Evolutionary conservation across 768 basidiomycete species (phyloP).

Genomic region (Psilocybe subaeruginosa): DNA sequence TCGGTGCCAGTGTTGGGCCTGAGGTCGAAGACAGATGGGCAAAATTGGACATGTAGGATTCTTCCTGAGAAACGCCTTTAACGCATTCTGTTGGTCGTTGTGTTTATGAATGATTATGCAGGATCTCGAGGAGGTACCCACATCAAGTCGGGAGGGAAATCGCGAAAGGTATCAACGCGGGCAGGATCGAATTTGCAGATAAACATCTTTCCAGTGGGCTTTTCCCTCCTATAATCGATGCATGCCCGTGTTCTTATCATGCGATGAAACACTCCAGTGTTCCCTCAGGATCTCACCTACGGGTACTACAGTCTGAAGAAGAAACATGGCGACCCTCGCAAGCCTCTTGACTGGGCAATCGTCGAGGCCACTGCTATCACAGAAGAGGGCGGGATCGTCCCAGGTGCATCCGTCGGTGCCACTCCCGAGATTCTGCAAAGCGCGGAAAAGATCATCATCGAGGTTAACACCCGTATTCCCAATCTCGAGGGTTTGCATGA

Average conservation of each 20-base stretch:
- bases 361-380: constrained; percentile 53
- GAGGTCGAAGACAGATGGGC: constrained; percentile 55
- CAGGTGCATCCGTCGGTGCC: constrained; percentile 50
- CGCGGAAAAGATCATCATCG: constrained; percentile 53
- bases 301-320: constrained; percentile 49
- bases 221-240: not conserved
- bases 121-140: constrained; percentile 41
- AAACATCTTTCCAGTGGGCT: constrained; percentile 51
- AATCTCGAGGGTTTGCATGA: constrained; percentile 52
- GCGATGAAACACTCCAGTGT: constrained; percentile 34
- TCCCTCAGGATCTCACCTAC: constrained; percentile 51
- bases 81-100: no score
- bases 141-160: constrained; percentile 54
- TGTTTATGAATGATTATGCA: not conserved
- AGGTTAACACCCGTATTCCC: constrained; percentile 50
- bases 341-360: constrained; percentile 52
- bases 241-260: not conserved
- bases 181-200: constrained; percentile 49
- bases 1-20: constrained; percentile 50
- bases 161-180: constrained; percentile 50
- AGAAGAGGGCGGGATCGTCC: constrained; percentile 50
- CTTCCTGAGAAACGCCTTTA: not conserved
- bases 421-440: constrained; percentile 50
- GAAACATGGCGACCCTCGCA: constrained; percentile 44
- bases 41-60: constrained; percentile 43